These are phyloP conservation scores for Phialophora verrucosa DNA, from an alignment of 2,329 filamentous ascomycete species.

Conservation along the genomic window DNA sequence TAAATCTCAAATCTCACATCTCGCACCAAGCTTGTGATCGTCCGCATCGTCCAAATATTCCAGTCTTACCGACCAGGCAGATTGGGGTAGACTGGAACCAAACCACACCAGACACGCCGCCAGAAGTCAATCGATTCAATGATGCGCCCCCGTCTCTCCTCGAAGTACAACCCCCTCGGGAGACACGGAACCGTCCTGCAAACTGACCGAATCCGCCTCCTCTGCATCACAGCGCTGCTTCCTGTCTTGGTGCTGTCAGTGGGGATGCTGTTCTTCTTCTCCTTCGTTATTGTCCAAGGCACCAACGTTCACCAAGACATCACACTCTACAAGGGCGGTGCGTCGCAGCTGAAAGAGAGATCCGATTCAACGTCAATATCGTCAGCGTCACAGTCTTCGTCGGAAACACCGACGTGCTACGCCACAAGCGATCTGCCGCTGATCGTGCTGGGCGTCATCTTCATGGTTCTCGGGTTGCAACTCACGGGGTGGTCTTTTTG, in stretches of 20 bases:
- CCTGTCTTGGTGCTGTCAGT: background rate
- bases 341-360: background rate
- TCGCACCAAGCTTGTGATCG: background rate
- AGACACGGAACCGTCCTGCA: background rate
- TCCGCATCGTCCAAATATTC: background rate
- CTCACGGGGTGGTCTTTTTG: conserved; percentile 13
- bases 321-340: background rate
- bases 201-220: background rate
- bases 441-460: conserved; percentile 1
- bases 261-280: background rate
- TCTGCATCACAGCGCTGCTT: background rate
- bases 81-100: background rate
- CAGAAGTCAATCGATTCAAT: background rate
- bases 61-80: background rate
- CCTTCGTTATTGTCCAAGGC: background rate
- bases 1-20: background rate
- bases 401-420: background rate
- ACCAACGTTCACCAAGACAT: background rate
- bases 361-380: background rate
- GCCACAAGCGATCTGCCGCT: background rate
- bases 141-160: background rate
- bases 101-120: background rate
- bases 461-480: background rate
- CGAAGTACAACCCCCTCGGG: background rate
- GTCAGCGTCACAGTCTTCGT: background rate